phyloP scores from a whole-genome alignment of 352 stramenopile species.

The Blastocystis sp. region DNA sequence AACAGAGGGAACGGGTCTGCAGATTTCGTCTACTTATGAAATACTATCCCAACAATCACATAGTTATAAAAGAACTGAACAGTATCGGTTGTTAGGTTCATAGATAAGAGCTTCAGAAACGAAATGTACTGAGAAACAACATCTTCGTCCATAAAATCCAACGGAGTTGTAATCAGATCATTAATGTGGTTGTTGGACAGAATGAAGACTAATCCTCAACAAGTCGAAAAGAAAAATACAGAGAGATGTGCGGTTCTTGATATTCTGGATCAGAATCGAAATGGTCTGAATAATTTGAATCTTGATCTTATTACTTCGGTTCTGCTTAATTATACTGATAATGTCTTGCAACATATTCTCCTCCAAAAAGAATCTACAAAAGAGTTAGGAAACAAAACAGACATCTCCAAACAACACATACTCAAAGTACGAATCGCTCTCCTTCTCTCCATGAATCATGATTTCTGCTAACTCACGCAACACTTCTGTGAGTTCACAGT shows the following conservation, averaged over 20 bases:
- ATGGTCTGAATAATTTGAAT: conserved; percentile 55
- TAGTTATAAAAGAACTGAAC: conserved; percentile 59
- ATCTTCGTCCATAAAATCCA: conserved; percentile 49
- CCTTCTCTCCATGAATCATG: conserved; percentile 28
- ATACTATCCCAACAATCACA: neutral
- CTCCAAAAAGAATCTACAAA: conserved; percentile 34
- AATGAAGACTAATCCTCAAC: neutral
- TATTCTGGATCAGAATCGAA: conserved; percentile 50
- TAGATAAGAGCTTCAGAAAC: conserved; percentile 46
- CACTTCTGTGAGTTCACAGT: conserved; percentile 4
- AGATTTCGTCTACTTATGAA: neutral
- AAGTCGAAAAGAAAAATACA: neutral
- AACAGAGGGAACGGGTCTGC: conserved; percentile 27
- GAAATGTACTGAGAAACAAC: conserved; percentile 48
- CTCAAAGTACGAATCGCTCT: conserved; percentile 17
- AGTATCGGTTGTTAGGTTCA: conserved; percentile 34
- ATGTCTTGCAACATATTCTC: conserved; percentile 35
- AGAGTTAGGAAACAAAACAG: neutral
- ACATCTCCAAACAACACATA: neutral
- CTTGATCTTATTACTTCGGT: conserved; percentile 33
- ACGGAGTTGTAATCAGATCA: conserved; percentile 33
- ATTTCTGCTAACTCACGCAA: conserved; percentile 2
- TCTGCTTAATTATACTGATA: conserved; percentile 46
- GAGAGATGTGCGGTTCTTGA: conserved; percentile 21
- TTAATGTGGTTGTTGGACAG: conserved; percentile 57